These are phyloP conservation scores for Graphium sp. DNA, from an alignment of 2,329 filamentous ascomycete genomes.

Conservation along the genomic window DNA sequence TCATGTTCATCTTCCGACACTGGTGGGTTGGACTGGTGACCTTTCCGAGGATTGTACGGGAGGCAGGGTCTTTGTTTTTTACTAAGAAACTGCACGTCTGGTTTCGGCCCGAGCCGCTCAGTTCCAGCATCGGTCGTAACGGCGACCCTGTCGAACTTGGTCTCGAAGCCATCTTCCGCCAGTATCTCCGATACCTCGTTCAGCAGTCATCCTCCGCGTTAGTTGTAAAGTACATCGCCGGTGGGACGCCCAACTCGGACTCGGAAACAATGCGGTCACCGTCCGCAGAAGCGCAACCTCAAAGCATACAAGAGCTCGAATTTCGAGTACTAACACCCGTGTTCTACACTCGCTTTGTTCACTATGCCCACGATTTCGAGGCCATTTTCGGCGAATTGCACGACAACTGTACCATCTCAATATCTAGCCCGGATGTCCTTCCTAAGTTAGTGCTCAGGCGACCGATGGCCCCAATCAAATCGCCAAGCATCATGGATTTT, in stretches of 20 bases:
- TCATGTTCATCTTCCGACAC: constrained; percentile 35
- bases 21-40: constrained; percentile 53
- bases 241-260: constrained; percentile 22
- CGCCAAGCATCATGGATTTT: constrained; percentile 18
- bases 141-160: constrained; percentile 30
- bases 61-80: constrained; percentile 43
- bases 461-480: constrained; percentile 15
- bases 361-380: constrained; percentile 44
- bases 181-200: constrained; percentile 31
- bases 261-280: constrained; percentile 20
- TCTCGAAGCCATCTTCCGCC: constrained; percentile 28
- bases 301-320: constrained; percentile 22
- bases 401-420: constrained; percentile 39
- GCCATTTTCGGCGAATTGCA: constrained; percentile 42
- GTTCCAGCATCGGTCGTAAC: constrained; percentile 33
- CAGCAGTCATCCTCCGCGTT: constrained; percentile 24
- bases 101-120: constrained; percentile 45
- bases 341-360: constrained; percentile 51
- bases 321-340: constrained; percentile 44
- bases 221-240: constrained; percentile 33
- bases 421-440: constrained; percentile 37
- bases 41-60: constrained; percentile 45
- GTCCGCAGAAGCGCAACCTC: constrained; percentile 7
- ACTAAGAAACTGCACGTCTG: constrained; percentile 41
- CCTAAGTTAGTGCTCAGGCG: constrained; percentile 24